A percentile compares a stretch with the other conserved stretches of the same genome.
Conservation (phyloP, 2,329 filamentous ascomycete genomes). For the Fusarium xyrophilum region DNA sequence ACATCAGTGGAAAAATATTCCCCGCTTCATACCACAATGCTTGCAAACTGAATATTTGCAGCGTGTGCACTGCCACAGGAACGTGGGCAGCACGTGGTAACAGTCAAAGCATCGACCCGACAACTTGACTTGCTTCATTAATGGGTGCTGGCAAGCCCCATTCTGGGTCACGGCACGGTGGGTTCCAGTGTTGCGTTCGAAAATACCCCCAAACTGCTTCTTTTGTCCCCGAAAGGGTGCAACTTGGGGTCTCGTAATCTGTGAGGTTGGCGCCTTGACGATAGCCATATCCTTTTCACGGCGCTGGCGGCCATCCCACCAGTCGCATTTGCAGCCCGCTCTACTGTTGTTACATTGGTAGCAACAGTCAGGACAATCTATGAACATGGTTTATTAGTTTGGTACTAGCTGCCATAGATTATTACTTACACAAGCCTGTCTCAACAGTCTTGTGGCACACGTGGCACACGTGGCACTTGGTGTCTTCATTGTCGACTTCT, state of each 20-base stretch:
- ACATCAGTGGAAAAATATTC: not conserved
- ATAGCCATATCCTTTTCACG: not conserved
- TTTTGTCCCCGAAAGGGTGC: not conserved
- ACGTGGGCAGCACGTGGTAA: not conserved
- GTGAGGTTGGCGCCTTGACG: not conserved
- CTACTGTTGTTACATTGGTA: slow-evolving; percentile 1
- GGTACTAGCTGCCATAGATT: fast-evolving
- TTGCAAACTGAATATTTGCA: not conserved
- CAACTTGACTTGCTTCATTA: not conserved
- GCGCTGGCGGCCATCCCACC: slow-evolving; percentile 1
- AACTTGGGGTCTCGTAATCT: not conserved
- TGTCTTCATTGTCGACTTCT: not conserved
- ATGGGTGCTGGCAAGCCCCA: not conserved
- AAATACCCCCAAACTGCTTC: not conserved
- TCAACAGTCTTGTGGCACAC: not conserved
- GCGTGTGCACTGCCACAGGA: not conserved
- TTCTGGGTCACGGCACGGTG: no score
- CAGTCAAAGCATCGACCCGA: not conserved
- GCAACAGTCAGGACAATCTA: slow-evolving; percentile 17
- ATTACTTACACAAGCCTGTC: not conserved
- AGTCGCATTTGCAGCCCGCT: not conserved
- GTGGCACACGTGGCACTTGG: not conserved
- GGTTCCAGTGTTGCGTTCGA: not conserved
- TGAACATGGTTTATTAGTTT: not conserved
- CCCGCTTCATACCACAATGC: not conserved